Evolutionary conservation across 1,284 basidiomycete species (phyloP).

Genomic region (Laetiporus sulphureus): DNA sequence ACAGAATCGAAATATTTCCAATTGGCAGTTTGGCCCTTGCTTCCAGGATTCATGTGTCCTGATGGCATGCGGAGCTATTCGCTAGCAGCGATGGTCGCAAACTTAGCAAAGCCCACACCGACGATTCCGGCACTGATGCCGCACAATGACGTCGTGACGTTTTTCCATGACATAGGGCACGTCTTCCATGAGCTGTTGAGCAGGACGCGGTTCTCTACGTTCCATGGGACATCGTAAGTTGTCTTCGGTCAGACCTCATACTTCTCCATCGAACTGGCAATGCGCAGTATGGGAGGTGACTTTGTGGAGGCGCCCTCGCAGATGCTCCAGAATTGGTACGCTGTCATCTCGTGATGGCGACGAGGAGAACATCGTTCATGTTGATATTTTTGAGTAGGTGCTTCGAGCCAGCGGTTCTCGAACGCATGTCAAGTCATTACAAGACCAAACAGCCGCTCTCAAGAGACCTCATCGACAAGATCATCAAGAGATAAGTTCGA

Average conservation of each 20-base stretch:
- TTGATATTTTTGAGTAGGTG: slow-evolving; percentile 45
- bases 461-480: slow-evolving; percentile 68
- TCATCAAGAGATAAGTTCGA: slow-evolving; percentile 59
- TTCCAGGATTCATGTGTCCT: slow-evolving; percentile 48
- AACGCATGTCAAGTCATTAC: slow-evolving; percentile 74
- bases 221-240: slow-evolving; percentile 67
- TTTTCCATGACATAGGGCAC: slow-evolving; percentile 84
- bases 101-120: slow-evolving; percentile 77
- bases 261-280: neutral
- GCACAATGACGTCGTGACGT: slow-evolving; percentile 75
- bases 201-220: slow-evolving; percentile 63
- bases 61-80: slow-evolving; percentile 66
- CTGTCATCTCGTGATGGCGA: no score
- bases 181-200: slow-evolving; percentile 80
- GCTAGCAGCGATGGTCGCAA: slow-evolving; percentile 78
- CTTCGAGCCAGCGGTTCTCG: slow-evolving; percentile 73
- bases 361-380: no score
- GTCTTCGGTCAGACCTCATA: neutral
- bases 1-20: slow-evolving; percentile 75
- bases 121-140: slow-evolving; percentile 78
- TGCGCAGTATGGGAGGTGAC: slow-evolving; percentile 60
- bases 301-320: slow-evolving; percentile 86
- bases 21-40: slow-evolving; percentile 78
- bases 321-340: slow-evolving; percentile 86
- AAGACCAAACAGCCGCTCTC: slow-evolving; percentile 68